These are phyloP conservation scores for Quillaja saponaria DNA, from an alignment of 306 rosid species.

Conservation along the genomic window DNA sequence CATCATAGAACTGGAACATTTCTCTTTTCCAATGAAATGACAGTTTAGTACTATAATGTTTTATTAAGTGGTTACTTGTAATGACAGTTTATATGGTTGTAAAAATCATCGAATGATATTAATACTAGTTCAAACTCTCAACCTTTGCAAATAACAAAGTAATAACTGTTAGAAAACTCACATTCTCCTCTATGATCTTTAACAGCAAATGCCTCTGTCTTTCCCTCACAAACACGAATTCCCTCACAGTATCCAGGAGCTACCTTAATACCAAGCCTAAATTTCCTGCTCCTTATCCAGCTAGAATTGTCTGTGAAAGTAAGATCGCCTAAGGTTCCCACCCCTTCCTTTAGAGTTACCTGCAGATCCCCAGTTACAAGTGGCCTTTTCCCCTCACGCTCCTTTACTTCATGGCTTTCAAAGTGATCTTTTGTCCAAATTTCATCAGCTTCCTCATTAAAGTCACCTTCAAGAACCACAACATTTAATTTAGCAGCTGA, in stretches of 20 bases:
- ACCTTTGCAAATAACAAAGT: constrained; percentile 8
- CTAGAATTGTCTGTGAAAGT: constrained; percentile 91
- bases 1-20: too few species aligned
- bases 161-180: constrained; percentile 42
- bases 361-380: constrained; percentile 76
- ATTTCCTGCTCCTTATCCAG: constrained; percentile 86
- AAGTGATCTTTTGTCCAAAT: constrained; percentile 67
- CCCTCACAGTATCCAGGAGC: constrained; percentile 62
- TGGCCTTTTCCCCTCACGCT: constrained; percentile 86
- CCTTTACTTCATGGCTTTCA: constrained; percentile 70
- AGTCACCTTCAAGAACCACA: constrained; percentile 87
- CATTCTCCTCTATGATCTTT: constrained; percentile 96
- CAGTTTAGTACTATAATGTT: too few species aligned
- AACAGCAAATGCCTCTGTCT: constrained; percentile 79
- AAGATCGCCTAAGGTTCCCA: constrained; percentile 77
- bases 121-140: too few species aligned
- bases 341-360: constrained; percentile 73
- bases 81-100: too few species aligned
- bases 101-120: too few species aligned
- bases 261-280: constrained; percentile 79
- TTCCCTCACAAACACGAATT: constrained; percentile 70
- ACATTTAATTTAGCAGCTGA: constrained; percentile 64
- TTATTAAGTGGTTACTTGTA: too few species aligned
- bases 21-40: too few species aligned
- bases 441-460: constrained; percentile 61